phyloP scores from a whole-genome alignment of 495 filamentous ascomycete species.

The Penicillium antarcticum region DNA sequence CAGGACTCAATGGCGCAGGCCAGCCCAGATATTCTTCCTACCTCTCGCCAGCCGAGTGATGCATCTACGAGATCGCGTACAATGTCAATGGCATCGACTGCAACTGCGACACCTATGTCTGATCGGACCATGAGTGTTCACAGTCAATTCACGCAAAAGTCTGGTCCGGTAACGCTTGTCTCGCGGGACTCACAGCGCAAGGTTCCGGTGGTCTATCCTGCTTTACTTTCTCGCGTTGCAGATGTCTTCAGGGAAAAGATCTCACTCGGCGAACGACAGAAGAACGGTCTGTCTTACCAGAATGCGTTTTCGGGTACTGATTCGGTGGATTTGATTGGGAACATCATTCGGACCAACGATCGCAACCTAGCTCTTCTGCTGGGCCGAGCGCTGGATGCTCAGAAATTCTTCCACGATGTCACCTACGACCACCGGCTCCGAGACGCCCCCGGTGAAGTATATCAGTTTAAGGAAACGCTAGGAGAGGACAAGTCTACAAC shows the following conservation, averaged over 20 bases:
- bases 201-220: slow-evolving; percentile 86
- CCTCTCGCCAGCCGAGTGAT: slow-evolving; percentile 41
- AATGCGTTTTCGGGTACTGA: slow-evolving; percentile 93
- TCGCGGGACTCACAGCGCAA: slow-evolving; percentile 48
- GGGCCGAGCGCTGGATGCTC: slow-evolving; percentile 92
- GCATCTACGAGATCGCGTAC: slow-evolving; percentile 49
- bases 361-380: slow-evolving; percentile 90
- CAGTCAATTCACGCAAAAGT: slow-evolving; percentile 31
- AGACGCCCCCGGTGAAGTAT: slow-evolving; percentile 87
- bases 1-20: slow-evolving; percentile 24
- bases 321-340: slow-evolving; percentile 89
- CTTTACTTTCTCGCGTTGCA: slow-evolving; percentile 83
- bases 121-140: slow-evolving; percentile 49
- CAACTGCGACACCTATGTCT: slow-evolving; percentile 42
- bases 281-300: slow-evolving; percentile 97
- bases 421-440: slow-evolving; percentile 95
- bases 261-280: slow-evolving; percentile 76
- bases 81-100: slow-evolving; percentile 90
- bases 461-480: slow-evolving; percentile 92
- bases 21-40: slow-evolving; percentile 23
- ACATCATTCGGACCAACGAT: slow-evolving; percentile 95
- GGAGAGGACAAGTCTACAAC: slow-evolving; percentile 77
- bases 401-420: slow-evolving; percentile 99
- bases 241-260: slow-evolving; percentile 88
- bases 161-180: slow-evolving; percentile 31